Evolutionary conservation across 371 early-diverging fungal species (phyloP).

Genomic region (Blakeslea trispora): DNA sequence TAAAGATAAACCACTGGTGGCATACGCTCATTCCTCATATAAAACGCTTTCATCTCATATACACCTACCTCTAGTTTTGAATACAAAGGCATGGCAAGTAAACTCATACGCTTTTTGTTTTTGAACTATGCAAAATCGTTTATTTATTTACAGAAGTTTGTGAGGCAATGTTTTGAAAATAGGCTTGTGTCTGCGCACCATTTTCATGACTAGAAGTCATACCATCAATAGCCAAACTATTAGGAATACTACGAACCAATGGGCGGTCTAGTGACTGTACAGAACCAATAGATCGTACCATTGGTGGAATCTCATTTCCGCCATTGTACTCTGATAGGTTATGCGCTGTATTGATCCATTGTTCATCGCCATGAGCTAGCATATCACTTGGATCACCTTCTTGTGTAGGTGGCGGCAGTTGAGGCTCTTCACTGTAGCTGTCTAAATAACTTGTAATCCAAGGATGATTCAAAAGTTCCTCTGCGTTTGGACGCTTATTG

Average conservation of each 20-base stretch:
- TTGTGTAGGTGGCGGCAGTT: conserved; percentile 3
- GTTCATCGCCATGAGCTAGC: not conserved
- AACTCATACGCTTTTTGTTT: too few species aligned
- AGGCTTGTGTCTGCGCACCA: conserved; percentile 44
- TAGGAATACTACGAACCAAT: conserved; percentile 39
- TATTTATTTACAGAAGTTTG: too few species aligned
- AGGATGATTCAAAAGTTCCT: conserved; percentile 70
- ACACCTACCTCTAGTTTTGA: too few species aligned
- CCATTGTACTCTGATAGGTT: conserved; percentile 1
- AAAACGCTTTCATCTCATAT: too few species aligned
- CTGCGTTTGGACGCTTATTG: conserved; percentile 73
- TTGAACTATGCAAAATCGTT: too few species aligned
- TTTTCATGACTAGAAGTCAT: conserved; percentile 34
- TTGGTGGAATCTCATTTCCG: conserved; percentile 19
- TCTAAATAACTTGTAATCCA: conserved; percentile 68
- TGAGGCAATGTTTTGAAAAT: conserved; percentile 38
- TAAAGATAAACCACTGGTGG: too few species aligned
- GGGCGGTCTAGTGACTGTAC: conserved; percentile 34
- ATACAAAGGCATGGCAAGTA: too few species aligned
- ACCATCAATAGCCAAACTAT: conserved; percentile 40
- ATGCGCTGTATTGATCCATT: conserved; percentile 4
- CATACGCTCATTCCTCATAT: too few species aligned
- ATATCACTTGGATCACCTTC: conserved; percentile 8
- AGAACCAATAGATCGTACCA: conserved; percentile 27
- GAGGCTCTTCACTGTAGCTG: conserved; percentile 24